A percentile compares a stretch with the other conserved stretches of the same genome.
Conservation (phyloP, 257 asterid species). For the Gardenia jasminoides region DNA sequence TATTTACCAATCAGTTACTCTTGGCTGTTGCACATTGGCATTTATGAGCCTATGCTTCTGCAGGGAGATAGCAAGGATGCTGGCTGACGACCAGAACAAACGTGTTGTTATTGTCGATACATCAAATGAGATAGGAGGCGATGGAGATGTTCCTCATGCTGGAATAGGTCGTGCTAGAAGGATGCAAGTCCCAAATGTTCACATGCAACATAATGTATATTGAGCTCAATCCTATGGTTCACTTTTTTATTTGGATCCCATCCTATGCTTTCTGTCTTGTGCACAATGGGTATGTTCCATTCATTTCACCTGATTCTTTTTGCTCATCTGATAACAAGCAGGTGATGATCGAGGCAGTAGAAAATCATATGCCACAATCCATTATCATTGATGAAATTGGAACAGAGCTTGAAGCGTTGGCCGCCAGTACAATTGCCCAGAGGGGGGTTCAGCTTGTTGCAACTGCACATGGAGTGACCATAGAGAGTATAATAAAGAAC, state of each 20-base stretch:
- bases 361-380: slow-evolving; percentile 96
- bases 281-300: not conserved
- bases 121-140: slow-evolving; percentile 97
- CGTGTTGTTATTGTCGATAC: slow-evolving; percentile 97
- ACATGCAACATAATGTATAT: slow-evolving; percentile 90
- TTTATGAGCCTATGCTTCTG: slow-evolving; percentile 11
- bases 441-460: slow-evolving; percentile 99
- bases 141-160: slow-evolving; percentile 95
- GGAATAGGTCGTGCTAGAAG: slow-evolving; percentile 99
- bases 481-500: slow-evolving; percentile 85
- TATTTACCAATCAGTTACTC: slow-evolving; percentile 1
- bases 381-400: slow-evolving; percentile 97
- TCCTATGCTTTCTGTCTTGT: not conserved
- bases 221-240: slow-evolving; percentile 9
- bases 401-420: slow-evolving; percentile 94
- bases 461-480: slow-evolving; percentile 92
- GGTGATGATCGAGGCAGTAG: slow-evolving; percentile 99
- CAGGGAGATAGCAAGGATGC: slow-evolving; percentile 93
- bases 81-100: slow-evolving; percentile 86
- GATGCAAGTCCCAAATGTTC: slow-evolving; percentile 97
- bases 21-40: not conserved
- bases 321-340: slow-evolving; percentile 23
- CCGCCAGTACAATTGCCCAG: slow-evolving; percentile 97
- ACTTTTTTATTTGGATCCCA: not conserved
- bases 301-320: not conserved